Evolutionary conservation across 768 basidiomycete genomes (phyloP).

Genomic region (Asterophora parasitica): DNA sequence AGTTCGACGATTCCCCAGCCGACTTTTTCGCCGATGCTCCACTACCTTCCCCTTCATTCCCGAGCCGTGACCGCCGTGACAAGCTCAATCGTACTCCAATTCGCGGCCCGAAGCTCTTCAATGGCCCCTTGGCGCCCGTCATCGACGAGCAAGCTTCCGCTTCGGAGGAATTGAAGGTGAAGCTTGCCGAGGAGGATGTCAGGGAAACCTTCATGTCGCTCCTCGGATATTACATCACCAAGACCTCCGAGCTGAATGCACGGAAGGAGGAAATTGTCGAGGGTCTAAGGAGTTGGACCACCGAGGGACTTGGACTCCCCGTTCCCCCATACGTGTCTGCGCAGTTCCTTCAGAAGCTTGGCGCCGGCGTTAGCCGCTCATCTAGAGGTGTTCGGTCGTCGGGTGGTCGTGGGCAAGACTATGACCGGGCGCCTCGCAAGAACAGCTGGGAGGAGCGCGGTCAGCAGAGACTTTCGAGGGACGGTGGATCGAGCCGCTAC

Average conservation of each 20-base stretch:
- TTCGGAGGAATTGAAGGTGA: slow-evolving; percentile 26
- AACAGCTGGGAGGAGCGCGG: slow-evolving; percentile 1
- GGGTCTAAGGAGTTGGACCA: slow-evolving; percentile 60
- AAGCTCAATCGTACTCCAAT: background rate
- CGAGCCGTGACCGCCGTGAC: background rate
- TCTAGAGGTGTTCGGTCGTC: background rate
- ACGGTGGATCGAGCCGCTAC: slow-evolving; percentile 1
- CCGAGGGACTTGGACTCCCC: slow-evolving; percentile 47
- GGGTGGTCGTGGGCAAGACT: background rate
- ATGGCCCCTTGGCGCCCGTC: slow-evolving; percentile 12
- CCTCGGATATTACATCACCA: slow-evolving; percentile 68
- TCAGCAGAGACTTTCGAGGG: background rate
- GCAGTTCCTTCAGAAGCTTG: slow-evolving; percentile 34
- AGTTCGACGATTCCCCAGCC: slow-evolving; percentile 41
- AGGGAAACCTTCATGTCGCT: slow-evolving; percentile 59
- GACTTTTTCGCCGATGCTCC: slow-evolving; percentile 26
- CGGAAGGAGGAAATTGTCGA: slow-evolving; percentile 41
- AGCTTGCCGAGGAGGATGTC: slow-evolving; percentile 46
- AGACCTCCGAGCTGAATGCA: slow-evolving; percentile 42
- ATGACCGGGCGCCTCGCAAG: background rate
- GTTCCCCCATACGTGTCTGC: slow-evolving; percentile 47
- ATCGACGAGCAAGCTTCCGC: slow-evolving; percentile 25
- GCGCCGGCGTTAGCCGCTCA: background rate
- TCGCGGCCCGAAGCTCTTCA: slow-evolving; percentile 13
- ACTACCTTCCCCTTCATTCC: background rate